Conservation (phyloP, 2,329 filamentous ascomycete species). For the Ophidiomyces ophidiicola region DNA sequence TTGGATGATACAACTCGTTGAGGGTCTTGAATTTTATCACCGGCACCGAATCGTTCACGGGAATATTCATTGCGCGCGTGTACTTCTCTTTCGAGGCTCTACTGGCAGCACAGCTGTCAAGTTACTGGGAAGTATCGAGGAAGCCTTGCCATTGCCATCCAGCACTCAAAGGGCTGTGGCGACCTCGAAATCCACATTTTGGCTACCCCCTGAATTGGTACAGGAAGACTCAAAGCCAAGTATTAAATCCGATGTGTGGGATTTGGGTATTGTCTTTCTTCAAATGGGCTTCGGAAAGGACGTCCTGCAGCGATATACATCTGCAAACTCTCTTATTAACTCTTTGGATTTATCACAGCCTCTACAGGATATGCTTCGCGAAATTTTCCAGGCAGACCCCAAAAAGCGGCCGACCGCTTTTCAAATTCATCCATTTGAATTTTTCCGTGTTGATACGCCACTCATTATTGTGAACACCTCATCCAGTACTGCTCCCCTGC, state of each 20-base stretch:
- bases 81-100: conserved; percentile 60
- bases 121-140: conserved; percentile 37
- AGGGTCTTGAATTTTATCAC: conserved; percentile 79
- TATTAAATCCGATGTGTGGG: conserved; percentile 87
- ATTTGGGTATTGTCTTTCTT: conserved; percentile 78
- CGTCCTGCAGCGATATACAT: conserved; percentile 62
- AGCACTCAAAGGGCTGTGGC: conserved; percentile 24
- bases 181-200: conserved; percentile 66
- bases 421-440: conserved; percentile 47
- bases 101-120: conserved; percentile 58
- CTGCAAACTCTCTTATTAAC: conserved; percentile 61
- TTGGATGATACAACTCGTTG: conserved; percentile 84
- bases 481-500: conserved; percentile 23
- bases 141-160: conserved; percentile 40
- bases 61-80: conserved; percentile 65
- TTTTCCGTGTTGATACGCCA: conserved; percentile 32
- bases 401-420: conserved; percentile 80
- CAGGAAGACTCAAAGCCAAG: conserved; percentile 43
- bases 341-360: conserved; percentile 60
- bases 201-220: conserved; percentile 67
- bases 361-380: conserved; percentile 65
- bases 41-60: conserved; percentile 73
- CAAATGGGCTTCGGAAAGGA: conserved; percentile 89
- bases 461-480: conserved; percentile 22
- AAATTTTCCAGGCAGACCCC: conserved; percentile 72